phyloP scores from a whole-genome alignment of 768 basidiomycete genomes.

The Tubosaeta sp. region DNA sequence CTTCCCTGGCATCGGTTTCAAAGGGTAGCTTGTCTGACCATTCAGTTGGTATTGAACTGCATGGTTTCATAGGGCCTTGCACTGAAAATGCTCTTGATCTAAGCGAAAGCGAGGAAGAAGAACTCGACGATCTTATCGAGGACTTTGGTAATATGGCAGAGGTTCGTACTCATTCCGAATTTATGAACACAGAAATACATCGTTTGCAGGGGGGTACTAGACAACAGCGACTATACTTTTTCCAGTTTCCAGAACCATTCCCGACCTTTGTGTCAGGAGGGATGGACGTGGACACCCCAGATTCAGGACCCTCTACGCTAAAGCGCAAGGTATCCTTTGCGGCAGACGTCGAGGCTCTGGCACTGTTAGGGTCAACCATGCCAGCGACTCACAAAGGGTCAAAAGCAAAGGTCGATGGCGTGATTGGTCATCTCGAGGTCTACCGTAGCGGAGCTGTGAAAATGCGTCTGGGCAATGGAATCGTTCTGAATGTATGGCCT shows the following conservation, averaged over 20 bases:
- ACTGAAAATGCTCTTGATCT: constrained; percentile 59
- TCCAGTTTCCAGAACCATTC: constrained; percentile 87
- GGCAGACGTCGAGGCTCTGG: constrained; percentile 51
- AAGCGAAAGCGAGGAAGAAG: constrained; percentile 74
- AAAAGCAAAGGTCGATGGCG: constrained; percentile 56
- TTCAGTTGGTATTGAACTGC: background rate
- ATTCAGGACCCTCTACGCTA: constrained; percentile 23
- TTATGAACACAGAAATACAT: background rate
- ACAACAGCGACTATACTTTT: constrained; percentile 76
- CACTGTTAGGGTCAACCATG: constrained; percentile 24
- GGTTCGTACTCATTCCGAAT: constrained; percentile 27
- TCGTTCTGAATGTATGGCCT: constrained; percentile 69
- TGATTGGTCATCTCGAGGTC: constrained; percentile 81
- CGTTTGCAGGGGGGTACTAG: constrained; percentile 42
- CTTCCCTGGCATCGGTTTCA: constrained; percentile 16
- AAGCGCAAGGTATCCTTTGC: constrained; percentile 60
- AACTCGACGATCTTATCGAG: constrained; percentile 71
- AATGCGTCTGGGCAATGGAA: constrained; percentile 77
- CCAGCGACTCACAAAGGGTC: constrained; percentile 15
- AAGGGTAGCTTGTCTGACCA: constrained; percentile 29
- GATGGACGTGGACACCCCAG: constrained; percentile 32
- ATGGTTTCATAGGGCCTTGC: constrained; percentile 5
- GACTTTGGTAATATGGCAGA: constrained; percentile 55
- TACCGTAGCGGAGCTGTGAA: constrained; percentile 84
- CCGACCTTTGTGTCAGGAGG: constrained; percentile 57